phyloP scores from a whole-genome alignment of 2,329 filamentous ascomycete genomes.

The Coniochaeta pulveracea region DNA sequence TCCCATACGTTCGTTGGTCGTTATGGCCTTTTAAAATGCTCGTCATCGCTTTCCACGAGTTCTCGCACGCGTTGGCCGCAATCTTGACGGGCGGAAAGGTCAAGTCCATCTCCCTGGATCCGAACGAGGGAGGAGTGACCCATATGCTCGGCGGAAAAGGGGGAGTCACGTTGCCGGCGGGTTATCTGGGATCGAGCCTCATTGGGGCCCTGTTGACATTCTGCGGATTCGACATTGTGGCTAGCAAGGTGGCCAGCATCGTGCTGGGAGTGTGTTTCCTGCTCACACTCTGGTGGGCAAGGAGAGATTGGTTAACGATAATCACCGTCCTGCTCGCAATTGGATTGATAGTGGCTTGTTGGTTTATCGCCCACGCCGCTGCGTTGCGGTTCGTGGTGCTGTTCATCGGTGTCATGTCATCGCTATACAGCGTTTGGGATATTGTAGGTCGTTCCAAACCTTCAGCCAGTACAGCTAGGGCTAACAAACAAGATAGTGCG shows the following conservation, averaged over 20 bases:
- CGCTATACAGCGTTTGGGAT: constrained; percentile 73
- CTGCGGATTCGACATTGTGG: constrained; percentile 72
- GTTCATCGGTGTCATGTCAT: constrained; percentile 75
- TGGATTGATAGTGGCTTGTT: constrained; percentile 59
- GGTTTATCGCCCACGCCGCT: constrained; percentile 71
- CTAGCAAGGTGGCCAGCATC: constrained; percentile 68
- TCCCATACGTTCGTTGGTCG: constrained; percentile 63
- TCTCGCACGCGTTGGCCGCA: constrained; percentile 64
- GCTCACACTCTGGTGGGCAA: constrained; percentile 73
- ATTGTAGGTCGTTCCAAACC: constrained; percentile 37
- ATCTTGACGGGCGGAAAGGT: constrained; percentile 63
- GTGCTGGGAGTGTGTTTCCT: constrained; percentile 64
- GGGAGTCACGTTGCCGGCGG: constrained; percentile 63
- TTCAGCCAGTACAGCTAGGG: neutral
- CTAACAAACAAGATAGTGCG: constrained; percentile 36
- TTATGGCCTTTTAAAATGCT: constrained; percentile 86
- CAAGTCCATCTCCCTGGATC: constrained; percentile 63
- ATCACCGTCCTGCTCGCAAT: constrained; percentile 58
- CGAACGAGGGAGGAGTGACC: constrained; percentile 67
- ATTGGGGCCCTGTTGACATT: constrained; percentile 71
- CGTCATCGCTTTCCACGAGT: constrained; percentile 74
- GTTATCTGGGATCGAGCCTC: constrained; percentile 66
- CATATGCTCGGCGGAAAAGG: constrained; percentile 63
- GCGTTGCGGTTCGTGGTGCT: constrained; percentile 58
- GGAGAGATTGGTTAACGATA: constrained; percentile 68